Percentiles rank a stretch among this genome's conserved stretches.
Conservation (phyloP, 2,329 filamentous ascomycete genomes). For the Claviceps humidiphila region DNA sequence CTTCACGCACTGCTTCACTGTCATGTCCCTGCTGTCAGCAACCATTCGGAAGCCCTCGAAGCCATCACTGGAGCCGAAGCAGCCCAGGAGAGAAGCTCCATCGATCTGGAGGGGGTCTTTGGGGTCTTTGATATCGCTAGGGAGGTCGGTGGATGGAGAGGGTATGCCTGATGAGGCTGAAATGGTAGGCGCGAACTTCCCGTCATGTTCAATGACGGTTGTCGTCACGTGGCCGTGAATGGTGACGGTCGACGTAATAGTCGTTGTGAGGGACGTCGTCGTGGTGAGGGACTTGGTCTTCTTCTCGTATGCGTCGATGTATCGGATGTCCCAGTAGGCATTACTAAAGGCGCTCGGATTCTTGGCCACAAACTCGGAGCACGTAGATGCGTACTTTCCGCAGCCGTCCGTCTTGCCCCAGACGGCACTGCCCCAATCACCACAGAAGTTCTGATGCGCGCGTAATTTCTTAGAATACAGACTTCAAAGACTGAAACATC, state of each 20-base stretch:
- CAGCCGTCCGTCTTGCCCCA: slow-evolving; percentile 30
- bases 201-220: background rate
- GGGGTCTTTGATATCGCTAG: slow-evolving; percentile 7
- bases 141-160: slow-evolving; percentile 2
- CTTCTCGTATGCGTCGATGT: slow-evolving; percentile 33
- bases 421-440: slow-evolving; percentile 50
- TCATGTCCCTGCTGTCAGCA: slow-evolving; percentile 23
- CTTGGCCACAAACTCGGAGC: slow-evolving; percentile 31
- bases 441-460: slow-evolving; percentile 52
- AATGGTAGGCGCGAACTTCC: background rate
- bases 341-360: slow-evolving; percentile 30
- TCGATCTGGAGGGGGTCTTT: slow-evolving; percentile 20
- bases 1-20: slow-evolving; percentile 24
- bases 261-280: background rate
- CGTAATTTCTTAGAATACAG: too few species aligned
- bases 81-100: slow-evolving; percentile 24
- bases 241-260: slow-evolving; percentile 8
- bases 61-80: slow-evolving; percentile 25
- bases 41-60: slow-evolving; percentile 22
- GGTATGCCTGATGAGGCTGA: background rate
- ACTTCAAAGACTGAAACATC: too few species aligned
- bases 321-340: slow-evolving; percentile 40
- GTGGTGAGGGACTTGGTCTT: background rate
- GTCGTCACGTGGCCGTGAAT: slow-evolving; percentile 10
- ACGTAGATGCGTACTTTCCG: slow-evolving; percentile 27